Conservation (phyloP, 306 rosid genomes). For the Vicia sativa region DNA sequence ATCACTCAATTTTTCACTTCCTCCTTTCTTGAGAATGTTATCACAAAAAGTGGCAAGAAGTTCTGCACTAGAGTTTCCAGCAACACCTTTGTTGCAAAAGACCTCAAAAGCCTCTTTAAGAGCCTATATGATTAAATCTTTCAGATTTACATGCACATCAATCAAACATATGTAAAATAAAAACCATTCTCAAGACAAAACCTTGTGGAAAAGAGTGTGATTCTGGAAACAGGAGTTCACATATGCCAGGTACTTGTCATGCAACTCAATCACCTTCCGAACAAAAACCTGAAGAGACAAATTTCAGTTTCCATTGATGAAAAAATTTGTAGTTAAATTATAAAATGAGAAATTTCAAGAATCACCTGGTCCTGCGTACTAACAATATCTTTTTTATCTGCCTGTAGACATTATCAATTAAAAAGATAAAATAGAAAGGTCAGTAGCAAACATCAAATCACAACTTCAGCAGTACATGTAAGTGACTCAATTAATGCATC, state of each 20-base stretch:
- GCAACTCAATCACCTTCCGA: constrained; percentile 85
- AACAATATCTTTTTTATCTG: constrained; percentile 76
- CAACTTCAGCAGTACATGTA: constrained; percentile 26
- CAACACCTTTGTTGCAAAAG: constrained; percentile 84
- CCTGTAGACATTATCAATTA: constrained; percentile 55
- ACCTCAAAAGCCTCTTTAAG: constrained; percentile 94
- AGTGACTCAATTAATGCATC: constrained; percentile 13
- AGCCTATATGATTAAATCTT: constrained; percentile 54
- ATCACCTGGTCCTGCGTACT: constrained; percentile 82
- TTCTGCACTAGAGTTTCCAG: constrained; percentile 90
- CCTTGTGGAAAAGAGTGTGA: constrained; percentile 95
- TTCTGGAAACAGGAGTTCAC: constrained; percentile 87
- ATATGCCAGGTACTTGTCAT: constrained; percentile 83
- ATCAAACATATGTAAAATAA: constrained; percentile 13
- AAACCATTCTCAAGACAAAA: constrained; percentile 38
- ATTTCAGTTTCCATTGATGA: constrained; percentile 37
- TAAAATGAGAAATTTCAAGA: not conserved
- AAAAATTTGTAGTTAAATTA: constrained; percentile 13
- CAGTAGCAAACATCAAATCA: constrained; percentile 37
- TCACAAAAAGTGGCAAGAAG: constrained; percentile 92
- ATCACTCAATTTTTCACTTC: constrained; percentile 92
- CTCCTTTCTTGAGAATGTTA: constrained; percentile 96
- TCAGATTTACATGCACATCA: constrained; percentile 28
- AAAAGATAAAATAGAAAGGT: constrained; percentile 33
- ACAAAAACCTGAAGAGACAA: constrained; percentile 68